Evolutionary conservation across 2,329 filamentous ascomycete genomes (phyloP).

Genomic region (Colletotrichum spinosum): DNA sequence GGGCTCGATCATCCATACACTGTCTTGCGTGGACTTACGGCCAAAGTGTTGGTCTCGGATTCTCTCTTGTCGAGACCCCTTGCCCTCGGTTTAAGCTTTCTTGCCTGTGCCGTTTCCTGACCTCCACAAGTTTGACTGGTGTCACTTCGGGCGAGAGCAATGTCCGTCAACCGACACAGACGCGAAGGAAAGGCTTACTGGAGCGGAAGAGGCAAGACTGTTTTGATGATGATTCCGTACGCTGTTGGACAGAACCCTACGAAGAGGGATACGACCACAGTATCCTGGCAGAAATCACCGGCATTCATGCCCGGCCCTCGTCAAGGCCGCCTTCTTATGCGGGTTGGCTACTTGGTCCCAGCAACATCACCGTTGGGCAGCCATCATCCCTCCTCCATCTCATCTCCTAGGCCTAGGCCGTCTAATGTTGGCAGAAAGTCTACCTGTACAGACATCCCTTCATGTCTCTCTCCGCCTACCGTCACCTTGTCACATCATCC

Average conservation of each 20-base stretch:
- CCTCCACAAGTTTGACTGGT: neutral
- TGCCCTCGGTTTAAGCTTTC: too few species aligned
- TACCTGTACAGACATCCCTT: neutral
- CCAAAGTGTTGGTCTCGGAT: too few species aligned
- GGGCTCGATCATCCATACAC: too few species aligned
- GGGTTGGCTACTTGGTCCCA: constrained; percentile 28
- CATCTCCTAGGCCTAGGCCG: constrained; percentile 14
- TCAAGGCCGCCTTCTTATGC: constrained; percentile 26
- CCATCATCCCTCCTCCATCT: constrained; percentile 35
- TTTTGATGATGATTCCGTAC: too few species aligned
- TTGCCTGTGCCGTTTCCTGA: neutral
- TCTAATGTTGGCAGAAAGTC: constrained; percentile 17
- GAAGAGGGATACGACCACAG: constrained; percentile 17
- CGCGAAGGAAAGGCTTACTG: neutral
- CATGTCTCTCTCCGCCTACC: neutral
- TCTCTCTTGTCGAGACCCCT: too few species aligned
- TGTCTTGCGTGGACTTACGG: too few species aligned
- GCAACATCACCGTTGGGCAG: constrained; percentile 36
- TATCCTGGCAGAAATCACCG: constrained; percentile 30
- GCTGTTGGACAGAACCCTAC: neutral
- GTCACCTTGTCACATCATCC: constrained; percentile 19
- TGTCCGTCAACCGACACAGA: too few species aligned
- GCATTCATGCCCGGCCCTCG: constrained; percentile 29
- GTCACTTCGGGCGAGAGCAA: too few species aligned
- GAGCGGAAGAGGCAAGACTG: too few species aligned